Percentiles rank a stretch among this genome's conserved stretches.
Evolutionary conservation across 306 rosid species (phyloP).

Genomic region (Glycine latifolia): DNA sequence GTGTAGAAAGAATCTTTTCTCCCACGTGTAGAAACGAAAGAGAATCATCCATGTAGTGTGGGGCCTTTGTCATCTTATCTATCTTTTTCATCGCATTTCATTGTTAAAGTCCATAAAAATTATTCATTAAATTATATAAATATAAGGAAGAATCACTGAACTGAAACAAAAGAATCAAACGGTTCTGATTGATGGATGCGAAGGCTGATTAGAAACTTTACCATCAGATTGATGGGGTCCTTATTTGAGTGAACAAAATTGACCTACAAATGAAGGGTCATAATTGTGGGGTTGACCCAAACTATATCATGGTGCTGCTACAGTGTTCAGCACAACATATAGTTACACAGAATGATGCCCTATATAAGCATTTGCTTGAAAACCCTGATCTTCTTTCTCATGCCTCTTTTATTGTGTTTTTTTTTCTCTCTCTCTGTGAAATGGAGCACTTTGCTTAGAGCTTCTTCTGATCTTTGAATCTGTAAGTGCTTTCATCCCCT

Average conservation of each 20-base stretch:
- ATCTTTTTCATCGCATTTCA: not conserved
- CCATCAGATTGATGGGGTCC: slow-evolving; percentile 18
- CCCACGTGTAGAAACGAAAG: not conserved
- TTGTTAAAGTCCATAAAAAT: not conserved
- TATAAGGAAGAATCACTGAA: no score
- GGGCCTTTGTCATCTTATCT: not conserved
- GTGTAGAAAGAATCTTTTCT: not conserved
- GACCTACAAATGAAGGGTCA: slow-evolving; percentile 35
- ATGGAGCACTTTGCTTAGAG: slow-evolving; percentile 45
- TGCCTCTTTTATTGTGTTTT: not conserved
- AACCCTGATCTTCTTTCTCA: not conserved
- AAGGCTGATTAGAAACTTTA: not conserved
- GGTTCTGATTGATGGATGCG: slow-evolving; percentile 33
- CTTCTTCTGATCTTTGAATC: slow-evolving; percentile 46
- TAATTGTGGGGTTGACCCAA: slow-evolving; percentile 41
- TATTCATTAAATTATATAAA: no score
- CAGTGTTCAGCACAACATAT: slow-evolving; percentile 8
- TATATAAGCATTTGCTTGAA: slow-evolving; percentile 36
- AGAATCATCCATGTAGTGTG: not conserved
- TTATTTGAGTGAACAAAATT: not conserved
- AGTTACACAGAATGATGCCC: slow-evolving; percentile 35
- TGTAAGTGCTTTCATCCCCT: slow-evolving; percentile 47
- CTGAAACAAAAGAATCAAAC: slow-evolving; percentile 4
- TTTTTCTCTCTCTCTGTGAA: slow-evolving; percentile 1
- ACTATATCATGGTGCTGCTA: slow-evolving; percentile 6